Evolutionary conservation across 768 basidiomycete genomes (phyloP).

Genomic region (Hortiboletus campestris): DNA sequence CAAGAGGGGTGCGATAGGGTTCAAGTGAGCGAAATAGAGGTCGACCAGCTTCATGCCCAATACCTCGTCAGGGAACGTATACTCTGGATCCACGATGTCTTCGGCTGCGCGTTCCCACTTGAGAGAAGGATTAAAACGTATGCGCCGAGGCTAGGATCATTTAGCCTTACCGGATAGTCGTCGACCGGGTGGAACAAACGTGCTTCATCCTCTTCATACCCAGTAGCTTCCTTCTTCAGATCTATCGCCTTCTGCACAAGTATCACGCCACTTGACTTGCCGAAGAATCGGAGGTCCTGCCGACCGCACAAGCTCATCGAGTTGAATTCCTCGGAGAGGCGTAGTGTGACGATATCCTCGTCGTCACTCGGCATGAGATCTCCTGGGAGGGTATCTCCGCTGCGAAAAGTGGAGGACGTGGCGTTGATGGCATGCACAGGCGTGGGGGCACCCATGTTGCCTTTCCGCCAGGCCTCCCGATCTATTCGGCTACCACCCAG

Average conservation of each 20-base stretch:
- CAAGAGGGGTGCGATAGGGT: conserved; percentile 64
- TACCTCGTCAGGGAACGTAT: conserved; percentile 48
- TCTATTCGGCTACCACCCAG: conserved; percentile 45
- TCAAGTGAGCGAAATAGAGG: conserved; percentile 59
- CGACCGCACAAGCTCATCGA: conserved; percentile 13
- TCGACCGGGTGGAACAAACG: background rate
- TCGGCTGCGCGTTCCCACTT: conserved; percentile 31
- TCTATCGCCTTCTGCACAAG: conserved; percentile 50
- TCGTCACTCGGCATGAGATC: conserved; percentile 29
- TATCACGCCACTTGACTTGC: conserved; percentile 42
- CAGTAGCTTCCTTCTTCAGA: conserved; percentile 55
- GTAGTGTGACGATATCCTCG: conserved; percentile 23
- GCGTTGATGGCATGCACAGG: conserved; percentile 14
- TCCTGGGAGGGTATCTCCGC: conserved; percentile 9
- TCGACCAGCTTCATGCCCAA: conserved; percentile 54
- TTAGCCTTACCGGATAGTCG: conserved; percentile 27
- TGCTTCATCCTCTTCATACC: conserved; percentile 27
- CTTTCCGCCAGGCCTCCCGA: conserved; percentile 35
- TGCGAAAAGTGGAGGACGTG: conserved; percentile 9
- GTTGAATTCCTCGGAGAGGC: conserved; percentile 25
- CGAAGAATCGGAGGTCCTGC: conserved; percentile 31
- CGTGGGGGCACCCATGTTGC: conserved; percentile 7
- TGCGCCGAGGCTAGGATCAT: background rate
- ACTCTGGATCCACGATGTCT: conserved; percentile 25
- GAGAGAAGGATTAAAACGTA: background rate